These are phyloP conservation scores for Botrytis cinerea DNA, from an alignment of 2,329 filamentous ascomycete species.

Conservation along the genomic window DNA sequence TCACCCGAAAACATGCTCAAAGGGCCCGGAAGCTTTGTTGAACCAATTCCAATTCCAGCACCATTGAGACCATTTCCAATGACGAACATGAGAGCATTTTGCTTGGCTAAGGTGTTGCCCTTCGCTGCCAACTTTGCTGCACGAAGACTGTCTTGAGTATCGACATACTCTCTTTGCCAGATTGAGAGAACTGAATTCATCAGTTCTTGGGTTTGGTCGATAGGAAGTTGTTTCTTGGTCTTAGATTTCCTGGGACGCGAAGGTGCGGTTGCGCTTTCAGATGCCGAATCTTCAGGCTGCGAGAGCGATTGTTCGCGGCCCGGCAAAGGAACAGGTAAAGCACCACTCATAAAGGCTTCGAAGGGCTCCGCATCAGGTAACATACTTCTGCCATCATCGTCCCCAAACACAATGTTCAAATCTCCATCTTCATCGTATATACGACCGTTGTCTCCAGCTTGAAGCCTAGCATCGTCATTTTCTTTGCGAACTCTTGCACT, in stretches of 20 bases:
- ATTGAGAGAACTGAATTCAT: slow-evolving; percentile 55
- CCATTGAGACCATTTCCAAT: slow-evolving; percentile 57
- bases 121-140: slow-evolving; percentile 49
- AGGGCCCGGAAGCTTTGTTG: slow-evolving; percentile 47
- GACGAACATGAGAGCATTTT: slow-evolving; percentile 63
- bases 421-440: slow-evolving; percentile 34
- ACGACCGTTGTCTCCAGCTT: slow-evolving; percentile 31
- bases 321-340: slow-evolving; percentile 31
- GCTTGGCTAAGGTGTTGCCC: slow-evolving; percentile 53
- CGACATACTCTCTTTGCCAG: slow-evolving; percentile 60
- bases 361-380: slow-evolving; percentile 41
- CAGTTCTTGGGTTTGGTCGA: slow-evolving; percentile 54
- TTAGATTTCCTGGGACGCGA: slow-evolving; percentile 38
- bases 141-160: slow-evolving; percentile 57
- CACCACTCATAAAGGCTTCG: slow-evolving; percentile 32
- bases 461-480: slow-evolving; percentile 45
- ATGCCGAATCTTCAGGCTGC: slow-evolving; percentile 40
- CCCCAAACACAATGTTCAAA: slow-evolving; percentile 38
- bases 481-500: slow-evolving; percentile 47
- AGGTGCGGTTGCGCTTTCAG: slow-evolving; percentile 45
- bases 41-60: slow-evolving; percentile 51
- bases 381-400: slow-evolving; percentile 41
- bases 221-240: slow-evolving; percentile 46
- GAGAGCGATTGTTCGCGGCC: slow-evolving; percentile 30
- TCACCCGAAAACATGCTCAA: slow-evolving; percentile 61